Evolutionary conservation across 23 red algal genomes (phyloP).

Genomic region (Pyropia haitanensis): DNA sequence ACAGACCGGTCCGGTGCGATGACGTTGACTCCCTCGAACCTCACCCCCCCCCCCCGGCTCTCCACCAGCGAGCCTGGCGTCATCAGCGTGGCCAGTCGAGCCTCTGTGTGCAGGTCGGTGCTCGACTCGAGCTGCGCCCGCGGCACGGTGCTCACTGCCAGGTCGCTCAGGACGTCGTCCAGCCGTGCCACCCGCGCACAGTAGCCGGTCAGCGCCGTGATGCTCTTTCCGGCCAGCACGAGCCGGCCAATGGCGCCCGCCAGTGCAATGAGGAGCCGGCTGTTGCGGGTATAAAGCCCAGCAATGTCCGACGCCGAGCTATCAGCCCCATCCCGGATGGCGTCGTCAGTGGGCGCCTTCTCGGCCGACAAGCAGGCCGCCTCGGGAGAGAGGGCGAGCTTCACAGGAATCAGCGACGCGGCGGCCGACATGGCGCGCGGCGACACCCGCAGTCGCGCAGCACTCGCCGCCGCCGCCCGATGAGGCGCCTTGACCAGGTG

Average conservation of each 20-base stretch:
- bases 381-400: too few species aligned
- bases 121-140: conserved; percentile 34
- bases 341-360: too few species aligned
- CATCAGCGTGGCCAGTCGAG: conserved; percentile 59
- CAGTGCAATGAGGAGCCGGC: conserved; percentile 71
- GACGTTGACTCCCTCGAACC: conserved; percentile 77
- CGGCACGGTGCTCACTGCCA: conserved; percentile 23
- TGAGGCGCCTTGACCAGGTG: background rate
- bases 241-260: conserved; percentile 88
- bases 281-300: conserved; percentile 87
- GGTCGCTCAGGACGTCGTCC: conserved; percentile 69
- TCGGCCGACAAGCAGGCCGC: too few species aligned
- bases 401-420: background rate
- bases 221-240: conserved; percentile 80
- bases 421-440: conserved; percentile 3
- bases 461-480: background rate
- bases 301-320: conserved; percentile 68
- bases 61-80: conserved; percentile 71
- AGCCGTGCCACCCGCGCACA: conserved; percentile 63
- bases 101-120: conserved; percentile 36
- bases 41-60: conserved; percentile 40
- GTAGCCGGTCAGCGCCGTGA: conserved; percentile 82
- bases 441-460: conserved; percentile 4
- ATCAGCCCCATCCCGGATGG: background rate
- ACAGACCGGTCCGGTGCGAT: conserved; percentile 81